These are phyloP conservation scores for Exophiala alcalophila DNA, from an alignment of 2,329 filamentous ascomycete genomes.

Conservation along the genomic window DNA sequence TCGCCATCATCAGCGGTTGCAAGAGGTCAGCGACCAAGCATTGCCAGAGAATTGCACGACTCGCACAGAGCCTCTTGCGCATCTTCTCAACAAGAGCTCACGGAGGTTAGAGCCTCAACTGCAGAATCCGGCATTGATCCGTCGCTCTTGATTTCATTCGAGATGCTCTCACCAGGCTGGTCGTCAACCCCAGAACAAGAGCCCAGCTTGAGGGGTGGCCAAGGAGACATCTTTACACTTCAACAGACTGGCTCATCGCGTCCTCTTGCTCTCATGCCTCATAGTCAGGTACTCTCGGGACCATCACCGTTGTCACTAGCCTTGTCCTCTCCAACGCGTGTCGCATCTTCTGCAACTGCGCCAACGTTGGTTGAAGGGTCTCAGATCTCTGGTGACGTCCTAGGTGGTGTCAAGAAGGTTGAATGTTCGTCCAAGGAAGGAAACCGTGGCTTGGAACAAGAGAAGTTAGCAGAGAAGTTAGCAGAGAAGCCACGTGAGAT, in stretches of 20 bases:
- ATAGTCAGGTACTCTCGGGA: too few relatives aligned
- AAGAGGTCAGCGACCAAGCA: constrained; percentile 1
- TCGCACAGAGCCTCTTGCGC: not conserved
- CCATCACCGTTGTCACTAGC: not conserved
- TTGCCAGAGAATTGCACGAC: not conserved
- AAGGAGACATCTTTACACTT: constrained; percentile 9
- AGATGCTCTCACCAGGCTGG: constrained; percentile 4
- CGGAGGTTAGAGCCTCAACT: constrained; percentile 5
- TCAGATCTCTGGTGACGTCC: not conserved
- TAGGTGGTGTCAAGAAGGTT: too few relatives aligned
- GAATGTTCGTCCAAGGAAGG: too few relatives aligned
- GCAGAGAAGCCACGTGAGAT: constrained; percentile 5
- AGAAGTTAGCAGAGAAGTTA: constrained; percentile 8
- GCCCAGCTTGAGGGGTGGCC: constrained; percentile 14
- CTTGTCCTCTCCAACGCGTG: not conserved
- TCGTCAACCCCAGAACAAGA: not conserved
- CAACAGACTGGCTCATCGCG: constrained; percentile 6
- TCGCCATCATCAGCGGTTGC: not conserved
- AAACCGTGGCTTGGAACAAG: too few relatives aligned
- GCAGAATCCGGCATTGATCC: constrained; percentile 8
- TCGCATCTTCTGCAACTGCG: constrained; percentile 2
- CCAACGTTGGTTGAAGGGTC: not conserved
- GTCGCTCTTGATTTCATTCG: constrained; percentile 18
- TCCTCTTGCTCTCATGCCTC: too few relatives aligned
- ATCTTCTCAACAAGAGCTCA: constrained; percentile 15